Conservation (phyloP, 352 stramenopile species). For the Phytophthora capsici region DNA sequence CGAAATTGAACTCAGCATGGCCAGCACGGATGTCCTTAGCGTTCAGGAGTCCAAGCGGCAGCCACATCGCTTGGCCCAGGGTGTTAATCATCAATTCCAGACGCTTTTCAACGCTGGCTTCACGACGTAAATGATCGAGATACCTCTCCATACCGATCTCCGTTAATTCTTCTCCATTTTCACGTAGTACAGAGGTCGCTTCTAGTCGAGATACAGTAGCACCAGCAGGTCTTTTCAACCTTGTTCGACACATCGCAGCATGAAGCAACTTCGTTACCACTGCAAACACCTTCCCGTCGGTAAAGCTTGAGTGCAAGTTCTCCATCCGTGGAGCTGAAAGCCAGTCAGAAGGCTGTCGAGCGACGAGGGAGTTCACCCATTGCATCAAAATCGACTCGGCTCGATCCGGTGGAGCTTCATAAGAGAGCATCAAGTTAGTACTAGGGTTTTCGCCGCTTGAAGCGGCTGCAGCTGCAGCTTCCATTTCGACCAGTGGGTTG, state of each 20-base stretch:
- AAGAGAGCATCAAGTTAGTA: constrained; percentile 35
- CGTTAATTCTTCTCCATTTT: constrained; percentile 83
- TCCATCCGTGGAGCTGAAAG: constrained; percentile 51
- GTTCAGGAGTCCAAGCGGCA: constrained; percentile 64
- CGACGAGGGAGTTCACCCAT: constrained; percentile 73
- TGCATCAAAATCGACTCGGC: constrained; percentile 78
- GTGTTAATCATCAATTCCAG: constrained; percentile 78
- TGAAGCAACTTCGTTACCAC: constrained; percentile 74
- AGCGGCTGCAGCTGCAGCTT: constrained; percentile 14
- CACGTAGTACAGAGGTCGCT: constrained; percentile 62
- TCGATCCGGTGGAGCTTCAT: constrained; percentile 64
- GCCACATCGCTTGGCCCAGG: constrained; percentile 74
- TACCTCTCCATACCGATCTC: constrained; percentile 83
- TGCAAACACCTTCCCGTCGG: constrained; percentile 58
- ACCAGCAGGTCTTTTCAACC: constrained; percentile 39
- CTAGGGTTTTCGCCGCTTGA: constrained; percentile 4
- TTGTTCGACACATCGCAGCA: constrained; percentile 63
- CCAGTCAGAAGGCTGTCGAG: constrained; percentile 58
- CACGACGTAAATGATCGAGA: constrained; percentile 61
- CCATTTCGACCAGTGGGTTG: constrained; percentile 65
- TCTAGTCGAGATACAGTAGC: constrained; percentile 52
- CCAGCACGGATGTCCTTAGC: constrained; percentile 72
- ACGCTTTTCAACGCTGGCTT: constrained; percentile 58
- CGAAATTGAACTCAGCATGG: constrained; percentile 83
- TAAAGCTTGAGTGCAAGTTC: constrained; percentile 76